Evolutionary conservation across 495 filamentous ascomycete genomes (phyloP).

Genomic region (Niebla homalea): DNA sequence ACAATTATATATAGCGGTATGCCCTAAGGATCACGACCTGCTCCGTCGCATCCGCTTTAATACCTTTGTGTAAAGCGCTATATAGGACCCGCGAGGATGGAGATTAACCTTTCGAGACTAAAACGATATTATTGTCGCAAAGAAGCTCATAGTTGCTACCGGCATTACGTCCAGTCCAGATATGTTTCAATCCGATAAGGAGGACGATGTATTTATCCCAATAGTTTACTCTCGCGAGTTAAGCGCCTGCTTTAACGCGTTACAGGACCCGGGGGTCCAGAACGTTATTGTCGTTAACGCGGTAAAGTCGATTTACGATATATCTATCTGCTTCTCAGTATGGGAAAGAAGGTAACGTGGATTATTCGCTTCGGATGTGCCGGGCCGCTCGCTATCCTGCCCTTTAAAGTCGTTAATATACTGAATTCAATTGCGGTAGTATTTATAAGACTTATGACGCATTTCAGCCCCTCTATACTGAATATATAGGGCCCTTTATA

Average conservation of each 20-base stretch:
- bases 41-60: slow-evolving; percentile 16
- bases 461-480: slow-evolving; percentile 15
- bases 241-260: neutral
- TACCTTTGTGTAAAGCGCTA: slow-evolving; percentile 8
- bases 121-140: neutral
- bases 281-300: slow-evolving; percentile 15
- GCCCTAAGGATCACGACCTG: slow-evolving; percentile 19
- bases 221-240: slow-evolving; percentile 6
- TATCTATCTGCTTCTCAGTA: slow-evolving; percentile 14
- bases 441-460: slow-evolving; percentile 6
- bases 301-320: slow-evolving; percentile 22
- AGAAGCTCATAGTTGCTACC: slow-evolving; percentile 7
- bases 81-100: slow-evolving; percentile 10
- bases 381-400: slow-evolving; percentile 20
- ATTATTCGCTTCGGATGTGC: slow-evolving; percentile 27
- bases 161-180: slow-evolving; percentile 8
- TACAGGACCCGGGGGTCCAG: neutral
- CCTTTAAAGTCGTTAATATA: slow-evolving; percentile 4
- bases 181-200: neutral
- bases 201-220: slow-evolving; percentile 1
- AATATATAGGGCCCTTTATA: slow-evolving; percentile 10
- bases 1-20: slow-evolving; percentile 16
- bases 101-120: neutral
- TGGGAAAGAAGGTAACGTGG: slow-evolving; percentile 34
- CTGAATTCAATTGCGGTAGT: slow-evolving; percentile 9